Evolutionary conservation across 257 asterid genomes (phyloP).

Genomic region (Rauvolfia tetraphylla): DNA sequence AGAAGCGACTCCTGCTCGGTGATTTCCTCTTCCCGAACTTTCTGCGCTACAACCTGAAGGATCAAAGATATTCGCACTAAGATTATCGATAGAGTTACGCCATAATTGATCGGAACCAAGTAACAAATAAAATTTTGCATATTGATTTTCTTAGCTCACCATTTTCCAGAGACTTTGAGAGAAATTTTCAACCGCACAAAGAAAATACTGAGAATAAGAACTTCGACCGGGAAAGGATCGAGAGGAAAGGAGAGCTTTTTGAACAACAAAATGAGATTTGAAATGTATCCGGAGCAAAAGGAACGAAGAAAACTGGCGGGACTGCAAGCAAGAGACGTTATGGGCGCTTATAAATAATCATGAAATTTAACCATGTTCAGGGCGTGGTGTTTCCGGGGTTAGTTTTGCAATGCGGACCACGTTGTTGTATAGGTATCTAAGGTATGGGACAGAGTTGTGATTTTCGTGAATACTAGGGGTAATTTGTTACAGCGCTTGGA

Average conservation of each 20-base stretch:
- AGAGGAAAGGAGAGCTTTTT: background rate
- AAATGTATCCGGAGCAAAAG: slow-evolving; percentile 3
- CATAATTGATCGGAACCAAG: background rate
- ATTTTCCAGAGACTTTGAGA: slow-evolving; percentile 26
- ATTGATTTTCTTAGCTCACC: slow-evolving; percentile 35
- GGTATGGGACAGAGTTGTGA: background rate
- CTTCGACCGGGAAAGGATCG: slow-evolving; percentile 7
- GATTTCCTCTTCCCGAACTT: slow-evolving; percentile 79
- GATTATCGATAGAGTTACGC: slow-evolving; percentile 8
- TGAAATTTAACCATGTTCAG: background rate
- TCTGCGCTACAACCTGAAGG: slow-evolving; percentile 82
- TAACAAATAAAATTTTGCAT: background rate
- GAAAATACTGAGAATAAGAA: background rate
- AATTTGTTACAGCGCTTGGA: background rate
- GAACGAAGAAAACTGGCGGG: slow-evolving; percentile 13
- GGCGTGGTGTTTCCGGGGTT: background rate
- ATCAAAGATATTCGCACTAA: background rate
- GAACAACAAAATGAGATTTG: background rate
- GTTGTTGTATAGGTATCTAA: background rate
- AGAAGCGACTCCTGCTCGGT: slow-evolving; percentile 97
- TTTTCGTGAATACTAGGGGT: background rate
- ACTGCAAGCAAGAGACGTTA: background rate
- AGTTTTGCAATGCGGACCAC: slow-evolving; percentile 1
- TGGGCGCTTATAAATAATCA: background rate
- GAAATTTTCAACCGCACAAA: slow-evolving; percentile 6